Evolutionary conservation across 2,329 filamentous ascomycete species (phyloP).

Genomic region (Curvularia sp.): DNA sequence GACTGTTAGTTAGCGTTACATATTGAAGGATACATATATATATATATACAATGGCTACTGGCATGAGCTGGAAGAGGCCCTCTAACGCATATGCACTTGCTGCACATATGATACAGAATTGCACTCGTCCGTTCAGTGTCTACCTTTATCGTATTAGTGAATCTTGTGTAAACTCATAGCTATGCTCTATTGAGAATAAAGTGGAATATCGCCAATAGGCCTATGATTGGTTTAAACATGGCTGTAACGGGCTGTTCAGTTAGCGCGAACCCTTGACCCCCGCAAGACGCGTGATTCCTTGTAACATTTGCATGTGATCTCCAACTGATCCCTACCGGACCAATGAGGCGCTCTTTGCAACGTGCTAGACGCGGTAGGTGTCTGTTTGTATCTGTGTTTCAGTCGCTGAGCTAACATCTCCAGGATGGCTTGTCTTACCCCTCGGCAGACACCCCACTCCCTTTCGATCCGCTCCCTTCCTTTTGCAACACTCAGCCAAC

Average conservation of each 20-base stretch:
- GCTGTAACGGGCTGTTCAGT: background rate
- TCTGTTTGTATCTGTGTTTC: background rate
- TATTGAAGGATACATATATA: no score
- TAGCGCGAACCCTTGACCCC: background rate
- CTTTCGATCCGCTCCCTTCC: conserved; percentile 22
- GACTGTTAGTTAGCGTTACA: no score
- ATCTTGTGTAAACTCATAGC: background rate
- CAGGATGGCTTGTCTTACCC: conserved; percentile 44
- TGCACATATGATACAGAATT: no score
- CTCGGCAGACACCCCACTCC: conserved; percentile 32
- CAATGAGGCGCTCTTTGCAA: conserved; percentile 40
- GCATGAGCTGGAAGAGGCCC: no score
- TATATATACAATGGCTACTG: no score
- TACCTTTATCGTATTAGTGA: no score
- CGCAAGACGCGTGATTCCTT: background rate
- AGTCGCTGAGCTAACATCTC: conserved; percentile 11
- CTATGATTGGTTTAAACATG: background rate
- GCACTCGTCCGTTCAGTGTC: no score
- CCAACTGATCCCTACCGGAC: conserved; percentile 4
- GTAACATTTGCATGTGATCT: background rate
- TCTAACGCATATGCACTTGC: no score
- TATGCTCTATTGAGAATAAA: background rate
- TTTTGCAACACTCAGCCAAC: conserved; percentile 17
- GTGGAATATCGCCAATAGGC: no score
- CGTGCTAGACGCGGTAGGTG: conserved; percentile 30